Percentiles rank a stretch among this genome's conserved stretches.
These are phyloP conservation scores for Fomes fomentarius DNA, from an alignment of 1,284 basidiomycete species.

Conservation along the genomic window DNA sequence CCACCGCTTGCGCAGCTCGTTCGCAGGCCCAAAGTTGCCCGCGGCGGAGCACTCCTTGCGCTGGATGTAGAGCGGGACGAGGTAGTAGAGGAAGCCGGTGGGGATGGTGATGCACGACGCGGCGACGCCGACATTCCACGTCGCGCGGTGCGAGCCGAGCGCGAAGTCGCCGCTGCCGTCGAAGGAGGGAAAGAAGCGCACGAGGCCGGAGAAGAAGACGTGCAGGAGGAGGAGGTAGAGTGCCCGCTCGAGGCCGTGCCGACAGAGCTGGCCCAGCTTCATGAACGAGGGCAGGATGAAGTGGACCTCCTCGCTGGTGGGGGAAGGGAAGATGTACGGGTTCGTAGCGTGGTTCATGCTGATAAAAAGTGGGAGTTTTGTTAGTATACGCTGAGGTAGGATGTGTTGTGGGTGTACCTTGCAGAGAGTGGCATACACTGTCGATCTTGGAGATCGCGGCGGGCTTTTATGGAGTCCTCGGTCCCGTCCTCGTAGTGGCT, in stretches of 20 bases:
- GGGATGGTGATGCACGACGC: neutral
- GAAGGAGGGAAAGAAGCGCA: neutral
- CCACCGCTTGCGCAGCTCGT: neutral
- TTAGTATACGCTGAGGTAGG: neutral
- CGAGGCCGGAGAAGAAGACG: neutral
- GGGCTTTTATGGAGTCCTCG: neutral
- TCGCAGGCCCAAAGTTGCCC: neutral
- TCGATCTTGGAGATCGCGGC: neutral
- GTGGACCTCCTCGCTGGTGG: neutral
- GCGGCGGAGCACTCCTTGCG: neutral
- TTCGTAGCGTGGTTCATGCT: constrained; percentile 1
- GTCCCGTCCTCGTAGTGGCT: neutral
- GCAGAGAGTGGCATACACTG: constrained; percentile 1
- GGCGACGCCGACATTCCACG: neutral
- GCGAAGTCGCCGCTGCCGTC: constrained; percentile 3
- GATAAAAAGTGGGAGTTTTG: neutral
- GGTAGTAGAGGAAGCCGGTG: neutral
- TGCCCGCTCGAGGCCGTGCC: neutral
- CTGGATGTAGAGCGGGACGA: neutral
- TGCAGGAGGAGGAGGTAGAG: neutral
- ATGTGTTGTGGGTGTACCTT: neutral
- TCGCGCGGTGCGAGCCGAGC: neutral
- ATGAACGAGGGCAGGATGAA: neutral
- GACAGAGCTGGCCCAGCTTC: neutral
- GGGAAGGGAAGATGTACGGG: neutral